These are phyloP conservation scores for Rhizophagus clarus DNA, from an alignment of 192 early-diverging fungal species.

Conservation along the genomic window DNA sequence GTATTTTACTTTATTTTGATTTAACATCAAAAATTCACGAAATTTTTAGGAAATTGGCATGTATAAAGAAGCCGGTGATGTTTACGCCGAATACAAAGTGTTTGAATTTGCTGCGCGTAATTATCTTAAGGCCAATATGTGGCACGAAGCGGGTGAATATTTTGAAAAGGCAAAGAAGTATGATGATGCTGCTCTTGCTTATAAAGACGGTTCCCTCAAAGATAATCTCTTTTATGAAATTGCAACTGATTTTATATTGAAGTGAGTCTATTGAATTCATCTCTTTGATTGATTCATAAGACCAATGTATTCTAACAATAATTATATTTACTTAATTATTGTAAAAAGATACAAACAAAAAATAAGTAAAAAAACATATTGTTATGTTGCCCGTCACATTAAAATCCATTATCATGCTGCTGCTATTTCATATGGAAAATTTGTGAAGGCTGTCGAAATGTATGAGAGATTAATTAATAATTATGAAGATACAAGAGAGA, in stretches of 20 bases:
- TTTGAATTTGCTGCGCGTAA: conserved; percentile 11
- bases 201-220: conserved; percentile 1
- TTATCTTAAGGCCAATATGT: background rate
- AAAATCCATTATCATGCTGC: background rate
- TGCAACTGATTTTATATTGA: conserved; percentile 6
- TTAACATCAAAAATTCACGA: too few relatives aligned
- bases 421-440: background rate
- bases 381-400: background rate
- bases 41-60: background rate
- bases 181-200: conserved; percentile 7
- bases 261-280: background rate
- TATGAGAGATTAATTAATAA: background rate
- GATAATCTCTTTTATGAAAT: background rate
- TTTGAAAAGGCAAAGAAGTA: conserved; percentile 27
- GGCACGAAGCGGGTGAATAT: background rate
- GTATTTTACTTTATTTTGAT: too few relatives aligned
- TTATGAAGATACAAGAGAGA: background rate
- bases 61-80: conserved; percentile 10
- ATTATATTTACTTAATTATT: background rate
- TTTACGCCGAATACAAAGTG: background rate
- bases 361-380: background rate
- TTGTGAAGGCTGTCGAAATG: background rate
- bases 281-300: background rate
- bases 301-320: too few relatives aligned
- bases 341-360: conserved; percentile 6